Evolutionary conservation across 495 filamentous ascomycete genomes (phyloP).

Genomic region (Hypoxylon crocopeplum): DNA sequence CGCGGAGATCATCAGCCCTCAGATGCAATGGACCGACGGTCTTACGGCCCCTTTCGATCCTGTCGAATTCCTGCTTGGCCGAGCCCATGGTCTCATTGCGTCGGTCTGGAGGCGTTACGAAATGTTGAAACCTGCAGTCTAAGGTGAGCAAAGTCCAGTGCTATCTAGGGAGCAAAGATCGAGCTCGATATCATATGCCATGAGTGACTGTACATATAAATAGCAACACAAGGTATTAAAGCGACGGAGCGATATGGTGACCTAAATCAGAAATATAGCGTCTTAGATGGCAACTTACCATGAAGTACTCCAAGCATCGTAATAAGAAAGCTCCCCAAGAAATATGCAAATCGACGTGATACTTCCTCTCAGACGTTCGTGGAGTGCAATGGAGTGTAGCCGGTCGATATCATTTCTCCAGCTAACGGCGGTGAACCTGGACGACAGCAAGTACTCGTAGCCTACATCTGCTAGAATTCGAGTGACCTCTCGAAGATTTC

Average conservation of each 20-base stretch:
- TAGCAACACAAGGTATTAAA: not conserved
- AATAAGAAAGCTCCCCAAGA: slow-evolving; percentile 52
- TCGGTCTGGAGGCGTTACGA: slow-evolving; percentile 47
- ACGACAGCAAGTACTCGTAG: slow-evolving; percentile 51
- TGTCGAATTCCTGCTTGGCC: slow-evolving; percentile 47
- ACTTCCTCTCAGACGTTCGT: slow-evolving; percentile 49
- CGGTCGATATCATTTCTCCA: slow-evolving; percentile 56
- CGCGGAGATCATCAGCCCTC: slow-evolving; percentile 47
- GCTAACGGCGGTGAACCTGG: slow-evolving; percentile 50
- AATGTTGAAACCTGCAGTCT: slow-evolving; percentile 47
- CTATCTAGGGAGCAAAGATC: not conserved
- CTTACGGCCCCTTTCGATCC: slow-evolving; percentile 45
- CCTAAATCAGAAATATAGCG: not conserved
- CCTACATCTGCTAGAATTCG: slow-evolving; percentile 50
- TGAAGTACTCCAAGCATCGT: slow-evolving; percentile 49
- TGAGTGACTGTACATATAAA: no score
- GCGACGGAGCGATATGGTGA: not conserved
- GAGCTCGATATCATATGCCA: slow-evolving; percentile 15
- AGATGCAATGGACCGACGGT: slow-evolving; percentile 48
- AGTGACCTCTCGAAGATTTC: slow-evolving; percentile 48
- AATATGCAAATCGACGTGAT: slow-evolving; percentile 54
- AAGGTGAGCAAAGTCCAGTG: slow-evolving; percentile 17
- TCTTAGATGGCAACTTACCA: slow-evolving; percentile 32
- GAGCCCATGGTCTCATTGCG: slow-evolving; percentile 46
- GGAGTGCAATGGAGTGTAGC: slow-evolving; percentile 50